phyloP scores from a whole-genome alignment of 495 filamentous ascomycete genomes.

The Tuber borchii region DNA sequence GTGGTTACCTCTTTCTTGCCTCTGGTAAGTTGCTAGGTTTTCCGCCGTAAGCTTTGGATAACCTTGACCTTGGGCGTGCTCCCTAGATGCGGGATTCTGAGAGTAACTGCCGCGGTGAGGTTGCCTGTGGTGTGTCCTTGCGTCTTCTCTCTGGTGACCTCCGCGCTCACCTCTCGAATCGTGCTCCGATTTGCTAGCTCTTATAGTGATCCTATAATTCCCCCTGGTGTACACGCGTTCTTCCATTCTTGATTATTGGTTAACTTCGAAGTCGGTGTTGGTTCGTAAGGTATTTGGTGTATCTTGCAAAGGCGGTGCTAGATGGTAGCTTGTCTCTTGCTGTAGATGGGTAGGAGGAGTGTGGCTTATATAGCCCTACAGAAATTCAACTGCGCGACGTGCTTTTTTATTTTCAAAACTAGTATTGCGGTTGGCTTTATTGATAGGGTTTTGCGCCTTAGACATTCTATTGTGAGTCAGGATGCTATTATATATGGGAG shows the following conservation, averaged over 20 bases:
- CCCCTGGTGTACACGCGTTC: not conserved
- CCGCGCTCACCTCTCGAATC: not conserved
- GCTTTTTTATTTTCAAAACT: not conserved
- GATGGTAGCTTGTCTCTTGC: not conserved
- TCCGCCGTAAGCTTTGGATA: not conserved
- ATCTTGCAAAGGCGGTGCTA: not conserved
- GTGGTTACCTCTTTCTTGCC: not conserved
- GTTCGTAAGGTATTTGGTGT: not conserved
- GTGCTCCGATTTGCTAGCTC: not conserved
- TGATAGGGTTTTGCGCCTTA: not conserved
- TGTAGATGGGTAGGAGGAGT: not conserved
- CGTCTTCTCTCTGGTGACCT: not conserved
- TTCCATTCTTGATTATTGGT: not conserved
- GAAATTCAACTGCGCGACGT: not conserved
- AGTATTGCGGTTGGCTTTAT: not conserved
- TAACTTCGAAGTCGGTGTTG: not conserved
- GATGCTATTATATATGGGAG: not conserved
- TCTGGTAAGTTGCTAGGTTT: not conserved
- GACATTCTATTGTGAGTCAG: not conserved
- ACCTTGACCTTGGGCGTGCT: not conserved
- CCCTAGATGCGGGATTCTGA: not conserved
- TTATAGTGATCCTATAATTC: not conserved
- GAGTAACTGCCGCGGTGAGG: not conserved
- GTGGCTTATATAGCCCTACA: not conserved
- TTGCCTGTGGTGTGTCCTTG: not conserved